Percentiles rank a stretch among this genome's conserved stretches.
Conservation (phyloP, 148 eudicot species). For the Cornus suecica region DNA sequence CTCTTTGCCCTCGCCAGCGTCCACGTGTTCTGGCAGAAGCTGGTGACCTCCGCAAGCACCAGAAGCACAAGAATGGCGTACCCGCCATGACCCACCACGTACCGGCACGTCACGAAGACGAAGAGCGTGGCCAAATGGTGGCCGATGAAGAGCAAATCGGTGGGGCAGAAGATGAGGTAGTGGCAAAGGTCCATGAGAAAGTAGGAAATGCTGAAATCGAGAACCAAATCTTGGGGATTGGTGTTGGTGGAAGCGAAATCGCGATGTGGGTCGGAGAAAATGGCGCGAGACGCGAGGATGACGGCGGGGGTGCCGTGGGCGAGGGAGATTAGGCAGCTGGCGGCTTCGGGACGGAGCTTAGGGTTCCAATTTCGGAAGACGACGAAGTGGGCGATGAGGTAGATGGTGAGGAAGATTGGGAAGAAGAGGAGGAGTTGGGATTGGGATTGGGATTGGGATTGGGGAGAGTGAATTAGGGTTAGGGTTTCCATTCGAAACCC, state of each 20-base stretch:
- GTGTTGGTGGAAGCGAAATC: constrained; percentile 52
- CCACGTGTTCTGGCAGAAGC: constrained; percentile 76
- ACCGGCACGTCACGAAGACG: constrained; percentile 72
- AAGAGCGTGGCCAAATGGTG: constrained; percentile 79
- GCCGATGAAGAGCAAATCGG: constrained; percentile 59
- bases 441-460: constrained; percentile 27
- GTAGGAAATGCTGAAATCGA: constrained; percentile 78
- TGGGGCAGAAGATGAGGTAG: constrained; percentile 59
- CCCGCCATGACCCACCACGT: constrained; percentile 53
- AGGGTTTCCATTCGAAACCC: constrained; percentile 19
- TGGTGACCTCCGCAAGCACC: constrained; percentile 65
- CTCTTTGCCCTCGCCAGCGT: constrained; percentile 55
- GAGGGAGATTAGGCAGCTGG: constrained; percentile 68
- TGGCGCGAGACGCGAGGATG: constrained; percentile 40
- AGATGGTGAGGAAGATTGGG: constrained; percentile 40
- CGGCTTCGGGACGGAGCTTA: constrained; percentile 67
- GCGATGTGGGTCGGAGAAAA: constrained; percentile 23
- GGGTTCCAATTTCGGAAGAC: constrained; percentile 54
- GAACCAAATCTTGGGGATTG: constrained; percentile 30
- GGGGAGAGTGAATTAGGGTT: constrained; percentile 10
- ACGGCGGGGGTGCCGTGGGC: constrained; percentile 80
- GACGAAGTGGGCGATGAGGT: constrained; percentile 43
- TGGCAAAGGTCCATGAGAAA: constrained; percentile 67
- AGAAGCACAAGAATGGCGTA: constrained; percentile 53
- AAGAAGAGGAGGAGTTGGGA: constrained; percentile 42